These are phyloP conservation scores for Saksenaea oblongispora DNA, from an alignment of 371 early-diverging fungal species.

Conservation along the genomic window DNA sequence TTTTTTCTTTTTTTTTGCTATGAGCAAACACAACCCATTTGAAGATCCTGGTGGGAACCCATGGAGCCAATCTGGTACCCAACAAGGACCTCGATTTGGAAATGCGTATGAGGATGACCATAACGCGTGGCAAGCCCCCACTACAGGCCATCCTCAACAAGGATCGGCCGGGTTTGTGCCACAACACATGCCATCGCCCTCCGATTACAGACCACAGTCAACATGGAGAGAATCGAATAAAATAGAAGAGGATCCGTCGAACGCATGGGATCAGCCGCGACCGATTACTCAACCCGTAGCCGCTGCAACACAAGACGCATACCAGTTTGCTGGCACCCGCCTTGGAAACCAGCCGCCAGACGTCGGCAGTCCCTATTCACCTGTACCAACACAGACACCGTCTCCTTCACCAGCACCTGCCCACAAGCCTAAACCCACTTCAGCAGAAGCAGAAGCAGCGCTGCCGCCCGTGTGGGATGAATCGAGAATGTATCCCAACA, in stretches of 20 bases:
- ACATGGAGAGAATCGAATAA: slow-evolving; percentile 25
- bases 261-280: slow-evolving; percentile 6
- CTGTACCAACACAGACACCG: slow-evolving; percentile 4
- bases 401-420: slow-evolving; percentile 1
- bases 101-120: slow-evolving; percentile 25
- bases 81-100: slow-evolving; percentile 17
- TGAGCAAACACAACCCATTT: slow-evolving; percentile 17
- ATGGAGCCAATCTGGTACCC: neutral
- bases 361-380: slow-evolving; percentile 22
- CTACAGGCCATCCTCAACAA: neutral
- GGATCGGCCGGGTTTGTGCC: neutral
- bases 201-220: slow-evolving; percentile 26
- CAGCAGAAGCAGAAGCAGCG: slow-evolving; percentile 16
- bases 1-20: neutral
- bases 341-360: slow-evolving; percentile 7
- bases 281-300: neutral
- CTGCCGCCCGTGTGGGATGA: slow-evolving; percentile 27
- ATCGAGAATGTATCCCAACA: slow-evolving; percentile 26
- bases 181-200: slow-evolving; percentile 41
- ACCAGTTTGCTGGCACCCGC: slow-evolving; percentile 31
- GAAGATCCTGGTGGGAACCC: slow-evolving; percentile 18
- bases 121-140: slow-evolving; percentile 12
- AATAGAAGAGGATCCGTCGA: slow-evolving; percentile 6
- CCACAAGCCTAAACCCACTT: slow-evolving; percentile 25
- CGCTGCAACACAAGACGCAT: slow-evolving; percentile 18